Evolutionary conservation across 192 early-diverging fungal genomes (phyloP).

Genomic region (Geosiphon pyriformis): DNA sequence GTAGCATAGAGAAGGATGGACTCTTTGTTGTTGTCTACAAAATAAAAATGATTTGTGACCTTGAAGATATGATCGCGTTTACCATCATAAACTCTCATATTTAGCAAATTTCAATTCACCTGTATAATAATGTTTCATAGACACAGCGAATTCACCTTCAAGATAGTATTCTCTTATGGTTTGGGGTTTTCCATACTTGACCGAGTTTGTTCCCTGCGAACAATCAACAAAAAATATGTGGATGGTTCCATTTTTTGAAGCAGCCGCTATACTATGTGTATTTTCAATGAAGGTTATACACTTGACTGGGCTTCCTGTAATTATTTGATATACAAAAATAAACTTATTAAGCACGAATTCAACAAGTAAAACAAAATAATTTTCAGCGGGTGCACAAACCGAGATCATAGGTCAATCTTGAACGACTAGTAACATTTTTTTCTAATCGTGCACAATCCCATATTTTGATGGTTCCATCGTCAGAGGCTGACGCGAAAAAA

Average conservation of each 20-base stretch:
- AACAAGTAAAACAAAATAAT: too few species aligned
- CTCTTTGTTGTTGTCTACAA: conserved; percentile 30
- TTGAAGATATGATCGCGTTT: neutral
- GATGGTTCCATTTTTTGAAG: conserved; percentile 77
- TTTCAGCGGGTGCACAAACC: too few species aligned
- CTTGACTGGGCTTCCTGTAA: conserved; percentile 66
- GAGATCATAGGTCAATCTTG: conserved; percentile 63
- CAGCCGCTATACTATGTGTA: conserved; percentile 70
- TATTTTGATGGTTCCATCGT: conserved; percentile 75
- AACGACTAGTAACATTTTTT: conserved; percentile 77
- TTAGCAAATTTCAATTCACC: too few species aligned
- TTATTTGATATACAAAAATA: neutral
- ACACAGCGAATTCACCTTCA: conserved; percentile 53
- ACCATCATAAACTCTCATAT: too few species aligned
- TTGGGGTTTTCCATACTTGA: conserved; percentile 61
- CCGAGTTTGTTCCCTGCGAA: conserved; percentile 28
- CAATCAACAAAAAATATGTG: conserved; percentile 62
- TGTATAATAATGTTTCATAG: conserved; percentile 64
- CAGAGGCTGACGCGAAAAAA: conserved; percentile 76
- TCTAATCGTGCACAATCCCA: conserved; percentile 81
- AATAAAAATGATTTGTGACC: conserved; percentile 4
- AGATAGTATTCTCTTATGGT: conserved; percentile 51
- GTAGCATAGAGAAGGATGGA: conserved; percentile 72
- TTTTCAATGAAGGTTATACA: conserved; percentile 73
- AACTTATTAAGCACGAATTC: too few species aligned